Evolutionary conservation across 2,329 filamentous ascomycete genomes (phyloP), one percentile per base, ranked within the genome.

Genomic region (Teratosphaeria gauchensis): DNA sequence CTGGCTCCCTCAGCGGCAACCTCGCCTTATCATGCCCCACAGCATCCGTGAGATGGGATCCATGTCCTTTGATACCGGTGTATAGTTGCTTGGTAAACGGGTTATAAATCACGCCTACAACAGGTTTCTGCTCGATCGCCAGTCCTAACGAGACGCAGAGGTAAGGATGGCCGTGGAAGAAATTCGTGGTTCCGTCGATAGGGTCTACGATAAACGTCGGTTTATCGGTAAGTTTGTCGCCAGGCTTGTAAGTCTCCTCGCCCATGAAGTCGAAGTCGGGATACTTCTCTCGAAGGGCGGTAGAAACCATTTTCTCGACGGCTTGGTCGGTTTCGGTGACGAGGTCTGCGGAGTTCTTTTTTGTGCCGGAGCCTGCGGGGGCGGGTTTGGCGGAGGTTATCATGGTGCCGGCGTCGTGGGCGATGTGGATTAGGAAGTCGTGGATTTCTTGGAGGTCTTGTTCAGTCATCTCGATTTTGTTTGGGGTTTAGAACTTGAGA

Each of bases 141-240:
- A 92, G 80, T 53, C 88, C 89, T 35, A 92, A 83, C 11, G 87
- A 90, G 74, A 92, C 86, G 75, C 85, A 89, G 62, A 89, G 87
- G 66, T 84, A 81, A 4, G 87, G 87, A 74, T 89, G 87, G 21
- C 81, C 82, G 74, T 92, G 89, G 53, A 92, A 82, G 69, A 92
- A 91, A 78, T 92, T 92, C 55, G 86, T 90, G 6, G 83, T 91
- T 68, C 87, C 89, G 74, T 92, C 89, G 66, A 92, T 91, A 52
- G 89, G 89, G 71, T 92, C 89, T 64, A 89, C 85, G 68, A 92
- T 82, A 74, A 92, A 92, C 51, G 89, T 92, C 1, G 89, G 88
- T 16, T 80, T 80, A 32, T 79, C 72, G 0, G 84, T 86, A 53
- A 92, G 77, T 12, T 16, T 12, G 12, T 42, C 35, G 66, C 87